Conservation (phyloP, 2,329 filamentous ascomycete genomes). For the Fusarium foetens region DNA sequence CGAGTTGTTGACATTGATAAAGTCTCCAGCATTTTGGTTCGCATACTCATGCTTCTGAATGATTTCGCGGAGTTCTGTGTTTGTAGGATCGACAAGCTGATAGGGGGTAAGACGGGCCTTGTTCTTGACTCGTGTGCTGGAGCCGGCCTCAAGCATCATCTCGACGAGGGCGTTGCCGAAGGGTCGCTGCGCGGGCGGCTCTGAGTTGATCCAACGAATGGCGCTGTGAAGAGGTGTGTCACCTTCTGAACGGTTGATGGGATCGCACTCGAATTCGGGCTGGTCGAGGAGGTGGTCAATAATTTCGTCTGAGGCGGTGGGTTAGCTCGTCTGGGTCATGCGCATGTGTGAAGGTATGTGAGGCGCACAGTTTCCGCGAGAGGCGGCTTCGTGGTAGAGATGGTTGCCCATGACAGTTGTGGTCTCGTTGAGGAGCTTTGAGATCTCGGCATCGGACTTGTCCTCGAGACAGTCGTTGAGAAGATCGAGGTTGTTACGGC, state of each 20-base stretch:
- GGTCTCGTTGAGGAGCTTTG: conserved; percentile 84
- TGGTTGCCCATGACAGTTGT: conserved; percentile 88
- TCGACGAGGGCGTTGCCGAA: conserved; percentile 75
- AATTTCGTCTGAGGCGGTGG: conserved; percentile 69
- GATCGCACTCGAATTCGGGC: conserved; percentile 86
- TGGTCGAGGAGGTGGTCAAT: conserved; percentile 87
- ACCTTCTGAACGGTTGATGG: conserved; percentile 73
- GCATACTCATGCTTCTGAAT: conserved; percentile 79
- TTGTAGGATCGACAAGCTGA: conserved; percentile 79
- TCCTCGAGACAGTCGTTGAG: conserved; percentile 77
- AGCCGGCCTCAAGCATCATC: conserved; percentile 85
- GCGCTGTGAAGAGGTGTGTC: conserved; percentile 85
- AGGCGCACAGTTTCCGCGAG: conserved; percentile 83
- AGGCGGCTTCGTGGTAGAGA: conserved; percentile 88
- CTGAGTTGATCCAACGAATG: conserved; percentile 78
- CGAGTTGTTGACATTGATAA: conserved; percentile 54
- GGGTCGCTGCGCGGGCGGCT: conserved; percentile 70
- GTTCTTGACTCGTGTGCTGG: conserved; percentile 68
- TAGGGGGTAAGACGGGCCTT: conserved; percentile 76
- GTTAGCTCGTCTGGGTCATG: conserved; percentile 25
- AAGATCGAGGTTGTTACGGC: conserved; percentile 90
- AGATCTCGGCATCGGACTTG: conserved; percentile 72
- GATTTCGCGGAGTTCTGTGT: conserved; percentile 68
- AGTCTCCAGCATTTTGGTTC: conserved; percentile 66
- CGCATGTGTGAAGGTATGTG: background rate